Conservation (phyloP, 768 basidiomycete genomes). For the Boletus subparvulus region DNA sequence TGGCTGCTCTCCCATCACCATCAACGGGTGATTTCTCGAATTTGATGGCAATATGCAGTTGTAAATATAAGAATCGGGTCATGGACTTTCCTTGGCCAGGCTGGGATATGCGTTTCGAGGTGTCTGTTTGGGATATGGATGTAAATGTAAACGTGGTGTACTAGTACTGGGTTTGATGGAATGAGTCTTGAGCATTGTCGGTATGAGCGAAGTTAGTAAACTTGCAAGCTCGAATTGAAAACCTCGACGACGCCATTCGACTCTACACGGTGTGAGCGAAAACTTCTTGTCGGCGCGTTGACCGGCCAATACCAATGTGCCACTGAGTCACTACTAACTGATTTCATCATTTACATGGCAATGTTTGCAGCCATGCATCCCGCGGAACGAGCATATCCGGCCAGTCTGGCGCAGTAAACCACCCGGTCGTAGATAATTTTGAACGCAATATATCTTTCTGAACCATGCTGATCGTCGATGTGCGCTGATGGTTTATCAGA, state of each 20-base stretch:
- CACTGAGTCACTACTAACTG: neutral
- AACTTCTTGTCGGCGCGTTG: neutral
- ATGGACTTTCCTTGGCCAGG: neutral
- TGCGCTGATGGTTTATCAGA: too few species aligned
- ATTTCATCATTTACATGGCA: neutral
- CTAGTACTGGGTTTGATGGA: neutral
- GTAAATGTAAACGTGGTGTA: neutral
- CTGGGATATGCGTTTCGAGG: too few species aligned
- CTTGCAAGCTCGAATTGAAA: too few species aligned
- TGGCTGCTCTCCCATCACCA: constrained; percentile 1
- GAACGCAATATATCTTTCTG: too few species aligned
- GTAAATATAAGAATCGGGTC: neutral
- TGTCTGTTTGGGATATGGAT: neutral
- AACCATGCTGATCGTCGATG: neutral
- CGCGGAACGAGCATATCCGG: neutral
- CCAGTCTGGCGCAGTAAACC: too few species aligned
- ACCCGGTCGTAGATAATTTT: too few species aligned
- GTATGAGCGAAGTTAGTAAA: too few species aligned
- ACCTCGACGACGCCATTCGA: too few species aligned
- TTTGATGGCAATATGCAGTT: neutral
- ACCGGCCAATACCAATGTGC: neutral
- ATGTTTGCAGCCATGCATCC: too few species aligned
- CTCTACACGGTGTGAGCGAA: too few species aligned
- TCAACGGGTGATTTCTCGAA: neutral
- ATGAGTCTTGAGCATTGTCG: neutral